Evolutionary conservation across 768 basidiomycete species (phyloP), one percentile per base, ranked within the genome.

Genomic region (Lentinula aciculospora): DNA sequence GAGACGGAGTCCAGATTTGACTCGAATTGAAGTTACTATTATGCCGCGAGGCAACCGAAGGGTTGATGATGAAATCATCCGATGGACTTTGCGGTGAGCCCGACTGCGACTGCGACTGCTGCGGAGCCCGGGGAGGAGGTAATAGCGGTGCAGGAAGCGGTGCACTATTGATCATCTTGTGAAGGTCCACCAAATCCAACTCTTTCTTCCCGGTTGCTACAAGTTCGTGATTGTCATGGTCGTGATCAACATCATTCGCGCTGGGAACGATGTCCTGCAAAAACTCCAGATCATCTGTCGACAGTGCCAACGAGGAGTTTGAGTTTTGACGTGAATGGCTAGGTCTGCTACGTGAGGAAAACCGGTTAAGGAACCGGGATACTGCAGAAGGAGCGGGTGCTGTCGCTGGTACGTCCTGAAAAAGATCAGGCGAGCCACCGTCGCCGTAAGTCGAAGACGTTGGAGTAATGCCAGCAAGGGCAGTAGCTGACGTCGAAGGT

Each of bases 231-330:
- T 31, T n/a, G 66, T 37, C 61, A 12, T 74, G 68, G 29, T 72
- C 69, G 17, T 70, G 66, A 15, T 71, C 76, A 34, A 34, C 6
- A 57, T 83, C 81, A 49, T 62, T 67, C 10, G 76, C 77, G 61
- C 78, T 80, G 3, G 87, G 86, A 9, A 81, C 86, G 56, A 81
- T 78, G 67, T 85, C 88, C 32, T 82, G 82, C 19, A 96, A 76
- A 66, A 89, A 94, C 62, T 92, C 87, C 28, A 96, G 76, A 67
- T 96, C 94, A 58, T 90, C 85, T 1, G 81, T 75, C 15, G 90
- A 90, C 17, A 95, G 76, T 12, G 90, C 81, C 32, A 94, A 68
- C 29, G 88, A 84, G 21, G 27, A 13, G n/a, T 53, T 53, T 5
- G 51, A 53, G 36, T 36, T 36, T 28, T 36, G 32, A 23, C 51